phyloP scores from a whole-genome alignment of 2,329 filamentous ascomycete species.

The Fusarium sp. region DNA sequence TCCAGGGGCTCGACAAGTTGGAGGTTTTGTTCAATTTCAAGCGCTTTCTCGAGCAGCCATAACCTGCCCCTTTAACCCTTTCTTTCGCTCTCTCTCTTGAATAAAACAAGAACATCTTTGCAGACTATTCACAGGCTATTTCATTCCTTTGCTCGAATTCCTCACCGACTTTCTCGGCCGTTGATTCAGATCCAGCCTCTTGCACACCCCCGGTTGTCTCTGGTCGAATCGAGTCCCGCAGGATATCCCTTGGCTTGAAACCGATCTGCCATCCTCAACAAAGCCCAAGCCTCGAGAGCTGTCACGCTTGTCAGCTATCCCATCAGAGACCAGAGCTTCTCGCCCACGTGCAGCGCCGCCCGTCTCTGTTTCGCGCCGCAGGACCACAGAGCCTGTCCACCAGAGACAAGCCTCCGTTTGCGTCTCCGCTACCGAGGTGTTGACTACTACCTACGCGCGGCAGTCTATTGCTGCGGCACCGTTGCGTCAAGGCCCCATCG shows the following conservation, averaged over 20 bases:
- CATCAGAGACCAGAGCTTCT: constrained; percentile 15
- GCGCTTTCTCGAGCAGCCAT: constrained; percentile 20
- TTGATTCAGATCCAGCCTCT: constrained; percentile 33
- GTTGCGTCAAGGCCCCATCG: constrained; percentile 30
- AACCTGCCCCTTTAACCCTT: constrained; percentile 41
- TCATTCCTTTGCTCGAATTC: not conserved
- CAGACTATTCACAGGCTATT: constrained; percentile 11
- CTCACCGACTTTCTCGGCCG: constrained; percentile 39
- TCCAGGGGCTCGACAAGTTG: constrained; percentile 37
- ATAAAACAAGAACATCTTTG: constrained; percentile 15
- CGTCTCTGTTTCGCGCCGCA: constrained; percentile 30
- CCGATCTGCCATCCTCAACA: constrained; percentile 39
- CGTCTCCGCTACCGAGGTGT: constrained; percentile 19
- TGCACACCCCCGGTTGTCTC: constrained; percentile 16
- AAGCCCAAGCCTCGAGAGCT: constrained; percentile 23
- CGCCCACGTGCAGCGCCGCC: constrained; percentile 39
- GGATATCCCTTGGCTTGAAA: constrained; percentile 37
- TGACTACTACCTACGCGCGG: constrained; percentile 11
- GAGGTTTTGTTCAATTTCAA: constrained; percentile 39
- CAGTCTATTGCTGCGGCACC: constrained; percentile 20
- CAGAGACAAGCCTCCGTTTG: not conserved
- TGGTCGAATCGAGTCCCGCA: constrained; percentile 32
- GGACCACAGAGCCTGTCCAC: constrained; percentile 19
- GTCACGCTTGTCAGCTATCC: constrained; percentile 29
- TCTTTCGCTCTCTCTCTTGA: constrained; percentile 16